Conservation (phyloP, 805 yeast species). For the Candida sithepensis region DNA sequence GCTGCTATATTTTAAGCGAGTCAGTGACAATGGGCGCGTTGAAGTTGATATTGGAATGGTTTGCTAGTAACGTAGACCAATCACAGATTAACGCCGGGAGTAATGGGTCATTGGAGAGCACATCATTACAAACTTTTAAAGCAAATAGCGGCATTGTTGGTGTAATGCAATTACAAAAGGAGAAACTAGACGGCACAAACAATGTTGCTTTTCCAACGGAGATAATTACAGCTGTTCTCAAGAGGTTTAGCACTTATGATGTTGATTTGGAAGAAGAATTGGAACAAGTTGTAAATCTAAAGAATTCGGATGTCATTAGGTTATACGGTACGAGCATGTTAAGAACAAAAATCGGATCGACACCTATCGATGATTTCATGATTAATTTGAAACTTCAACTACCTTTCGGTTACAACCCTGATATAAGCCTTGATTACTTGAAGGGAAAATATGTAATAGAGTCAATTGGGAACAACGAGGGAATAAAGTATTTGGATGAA, state of each 20-base stretch:
- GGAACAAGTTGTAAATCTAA: constrained; percentile 2
- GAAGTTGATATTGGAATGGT: neutral
- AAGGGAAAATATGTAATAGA: constrained; percentile 15
- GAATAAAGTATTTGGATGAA: constrained; percentile 52
- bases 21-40: neutral
- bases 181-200: neutral
- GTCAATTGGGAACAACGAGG: constrained; percentile 32
- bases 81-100: neutral
- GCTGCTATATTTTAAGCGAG: neutral
- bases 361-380: constrained; percentile 47
- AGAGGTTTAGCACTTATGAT: constrained; percentile 9
- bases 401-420: constrained; percentile 51
- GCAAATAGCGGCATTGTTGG: neutral
- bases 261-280: constrained; percentile 7
- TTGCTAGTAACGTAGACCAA: neutral
- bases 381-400: constrained; percentile 60
- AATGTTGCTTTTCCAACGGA: constrained; percentile 2
- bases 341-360: constrained; percentile 5
- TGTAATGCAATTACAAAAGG: neutral
- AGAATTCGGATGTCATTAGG: constrained; percentile 16
- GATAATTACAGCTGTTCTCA: constrained; percentile 9
- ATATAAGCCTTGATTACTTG: constrained; percentile 47
- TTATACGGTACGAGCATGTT: constrained; percentile 17
- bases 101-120: neutral
- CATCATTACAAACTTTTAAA: neutral